Evolutionary conservation across 2,329 filamentous ascomycete species (phyloP), one percentile per base, ranked within the genome.

Genomic region (Clonostachys solani): DNA sequence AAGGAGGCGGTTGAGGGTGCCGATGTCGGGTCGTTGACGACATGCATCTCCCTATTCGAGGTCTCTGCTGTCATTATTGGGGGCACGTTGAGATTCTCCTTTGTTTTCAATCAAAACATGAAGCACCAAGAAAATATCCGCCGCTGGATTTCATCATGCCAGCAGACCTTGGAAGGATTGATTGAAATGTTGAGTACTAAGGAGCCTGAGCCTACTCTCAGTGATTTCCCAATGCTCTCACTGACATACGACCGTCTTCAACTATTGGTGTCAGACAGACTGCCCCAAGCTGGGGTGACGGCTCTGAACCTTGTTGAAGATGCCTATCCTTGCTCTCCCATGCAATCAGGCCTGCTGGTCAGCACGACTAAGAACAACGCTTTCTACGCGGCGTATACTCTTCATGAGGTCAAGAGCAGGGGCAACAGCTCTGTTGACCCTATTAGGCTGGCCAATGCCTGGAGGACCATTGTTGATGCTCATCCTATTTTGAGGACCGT

Each of bases 21-120:
- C 12, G 50, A 50, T 15, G 44, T 49, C 12, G 46, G 46, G 13
- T 40, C 48, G 6, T 12, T 42, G 10, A 47, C 40, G 5, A 38
- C 46, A 1, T 47, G 72, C 19, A 71, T 76, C n/a, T 68, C 74
- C 1, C 53, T 74, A 2, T 75, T 77, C 18, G 74, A 77, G 50
- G 60, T 75, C 16, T 73, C 68, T 5, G 66, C 72, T 12, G 67
- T 67, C 44, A 61, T 75, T 17, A 64, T 73, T 17, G 63, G 69
- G 18, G 73, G 69, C 17, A 61, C 61, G 37, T 68, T 72, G 2
- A 67, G 66, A 18, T 56, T 77, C 50, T 71, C 69, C 15, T 68
- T 77, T 19, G 53, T 71, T 0, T 74, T 72, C 57, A 71, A 69
- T 47, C 58, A 59, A 15, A 59, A 65, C 34, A 69, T 70, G 33